Percentiles rank a stretch among this genome's conserved stretches.
These are phyloP conservation scores for Paraconiothyrium brasiliense DNA, from an alignment of 2,329 filamentous ascomycete species.

Conservation along the genomic window DNA sequence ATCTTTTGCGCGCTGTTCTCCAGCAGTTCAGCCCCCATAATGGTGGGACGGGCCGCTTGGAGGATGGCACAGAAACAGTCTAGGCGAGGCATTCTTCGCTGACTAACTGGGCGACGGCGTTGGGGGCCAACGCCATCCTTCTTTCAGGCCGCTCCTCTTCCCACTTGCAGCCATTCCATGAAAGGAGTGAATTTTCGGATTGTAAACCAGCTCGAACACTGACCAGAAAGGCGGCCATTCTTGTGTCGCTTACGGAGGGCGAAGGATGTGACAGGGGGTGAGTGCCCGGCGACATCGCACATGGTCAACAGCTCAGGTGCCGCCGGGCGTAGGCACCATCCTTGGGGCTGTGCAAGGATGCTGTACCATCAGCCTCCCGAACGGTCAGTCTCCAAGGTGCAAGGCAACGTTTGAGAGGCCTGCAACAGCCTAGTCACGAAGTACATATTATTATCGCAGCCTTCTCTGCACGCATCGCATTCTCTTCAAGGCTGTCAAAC, in stretches of 20 bases:
- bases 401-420: conserved; percentile 41
- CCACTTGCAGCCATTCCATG: conserved; percentile 5
- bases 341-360: conserved; percentile 35
- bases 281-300: background rate
- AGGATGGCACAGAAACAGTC: conserved; percentile 18
- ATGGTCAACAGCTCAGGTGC: background rate
- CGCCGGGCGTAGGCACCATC: conserved; percentile 1
- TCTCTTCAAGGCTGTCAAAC: conserved; percentile 36
- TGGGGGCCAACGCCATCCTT: conserved; percentile 30
- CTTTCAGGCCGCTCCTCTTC: conserved; percentile 13
- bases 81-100: conserved; percentile 22
- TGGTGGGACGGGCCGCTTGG: conserved; percentile 24
- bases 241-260: background rate
- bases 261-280: too few relatives aligned
- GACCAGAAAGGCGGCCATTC: background rate
- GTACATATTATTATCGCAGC: conserved; percentile 33
- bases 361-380: conserved; percentile 17
- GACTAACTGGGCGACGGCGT: conserved; percentile 22
- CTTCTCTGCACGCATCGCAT: conserved; percentile 23
- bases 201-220: background rate
- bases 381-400: conserved; percentile 18
- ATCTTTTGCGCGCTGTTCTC: conserved; percentile 23
- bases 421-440: conserved; percentile 32
- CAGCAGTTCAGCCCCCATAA: conserved; percentile 40
- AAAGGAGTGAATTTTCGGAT: background rate